Percentiles rank a stretch among this genome's conserved stretches.
Conservation (phyloP, 148 eudicot species). For the Rhododendron molle region DNA sequence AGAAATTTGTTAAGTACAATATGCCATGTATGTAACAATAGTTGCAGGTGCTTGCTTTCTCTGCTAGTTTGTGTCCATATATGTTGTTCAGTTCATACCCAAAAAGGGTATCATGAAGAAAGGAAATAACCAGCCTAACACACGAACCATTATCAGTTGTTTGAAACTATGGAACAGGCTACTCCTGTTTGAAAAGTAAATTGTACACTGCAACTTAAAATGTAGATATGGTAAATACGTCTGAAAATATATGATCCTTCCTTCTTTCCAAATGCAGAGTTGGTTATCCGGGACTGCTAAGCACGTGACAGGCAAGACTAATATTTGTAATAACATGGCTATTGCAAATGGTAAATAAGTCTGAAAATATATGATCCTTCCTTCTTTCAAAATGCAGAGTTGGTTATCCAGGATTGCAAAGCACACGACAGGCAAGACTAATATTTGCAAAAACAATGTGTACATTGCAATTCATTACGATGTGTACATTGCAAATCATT, state of each 20-base stretch:
- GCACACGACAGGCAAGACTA: not conserved
- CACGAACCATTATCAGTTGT: no score
- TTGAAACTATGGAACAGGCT: no score
- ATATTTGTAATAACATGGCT: not conserved
- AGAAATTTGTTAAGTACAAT: not conserved
- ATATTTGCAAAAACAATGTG: not conserved
- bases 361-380: not conserved
- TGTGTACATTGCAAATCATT: not conserved
- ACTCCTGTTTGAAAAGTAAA: no score
- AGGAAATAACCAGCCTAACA: no score
- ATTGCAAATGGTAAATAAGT: no score
- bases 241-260: not conserved
- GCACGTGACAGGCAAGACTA: not conserved
- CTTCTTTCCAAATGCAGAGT: not conserved
- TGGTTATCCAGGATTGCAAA: not conserved
- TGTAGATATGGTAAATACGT: no score
- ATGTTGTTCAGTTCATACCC: not conserved
- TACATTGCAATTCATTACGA: not conserved
- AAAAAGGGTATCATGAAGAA: no score
- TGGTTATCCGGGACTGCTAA: not conserved
- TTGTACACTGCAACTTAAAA: no score
- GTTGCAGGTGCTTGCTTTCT: not conserved
- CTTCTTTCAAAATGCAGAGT: not conserved
- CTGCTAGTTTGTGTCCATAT: not conserved
- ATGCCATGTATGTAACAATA: not conserved